These are phyloP conservation scores for Evernia prunastri DNA, from an alignment of 495 filamentous ascomycete species.

Conservation along the genomic window DNA sequence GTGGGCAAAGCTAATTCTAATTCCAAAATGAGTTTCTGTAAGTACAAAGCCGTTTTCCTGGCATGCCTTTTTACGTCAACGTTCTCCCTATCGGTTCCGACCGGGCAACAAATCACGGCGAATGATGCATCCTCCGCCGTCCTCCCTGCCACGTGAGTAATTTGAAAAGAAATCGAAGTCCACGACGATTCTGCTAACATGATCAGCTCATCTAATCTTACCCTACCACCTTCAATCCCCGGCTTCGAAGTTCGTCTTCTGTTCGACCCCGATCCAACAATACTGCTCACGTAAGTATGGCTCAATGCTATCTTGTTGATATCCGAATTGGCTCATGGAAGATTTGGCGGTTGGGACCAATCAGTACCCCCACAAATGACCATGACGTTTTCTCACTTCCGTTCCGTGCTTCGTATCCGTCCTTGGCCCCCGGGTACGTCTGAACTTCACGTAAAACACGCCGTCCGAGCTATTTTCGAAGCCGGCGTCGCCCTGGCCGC, in stretches of 20 bases:
- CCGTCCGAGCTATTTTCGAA: not conserved
- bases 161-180: not conserved
- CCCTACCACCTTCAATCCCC: not conserved
- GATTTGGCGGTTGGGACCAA: no score
- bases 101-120: not conserved
- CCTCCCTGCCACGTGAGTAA: not conserved
- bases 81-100: not conserved
- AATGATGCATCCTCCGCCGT: no score
- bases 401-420: not conserved
- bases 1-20: no score
- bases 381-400: not conserved
- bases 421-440: not conserved
- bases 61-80: not conserved
- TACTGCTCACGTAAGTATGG: not conserved
- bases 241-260: not conserved
- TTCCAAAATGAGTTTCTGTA: no score
- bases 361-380: not conserved
- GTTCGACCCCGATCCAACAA: not conserved
- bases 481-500: not conserved
- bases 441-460: not conserved
- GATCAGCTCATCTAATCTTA: not conserved
- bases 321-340: not conserved
- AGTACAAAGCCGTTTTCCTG: not conserved
- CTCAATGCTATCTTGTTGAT: not conserved
- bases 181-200: not conserved